phyloP scores from a whole-genome alignment of 805 yeast species.

The Kazachstania bromeliacearum region DNA sequence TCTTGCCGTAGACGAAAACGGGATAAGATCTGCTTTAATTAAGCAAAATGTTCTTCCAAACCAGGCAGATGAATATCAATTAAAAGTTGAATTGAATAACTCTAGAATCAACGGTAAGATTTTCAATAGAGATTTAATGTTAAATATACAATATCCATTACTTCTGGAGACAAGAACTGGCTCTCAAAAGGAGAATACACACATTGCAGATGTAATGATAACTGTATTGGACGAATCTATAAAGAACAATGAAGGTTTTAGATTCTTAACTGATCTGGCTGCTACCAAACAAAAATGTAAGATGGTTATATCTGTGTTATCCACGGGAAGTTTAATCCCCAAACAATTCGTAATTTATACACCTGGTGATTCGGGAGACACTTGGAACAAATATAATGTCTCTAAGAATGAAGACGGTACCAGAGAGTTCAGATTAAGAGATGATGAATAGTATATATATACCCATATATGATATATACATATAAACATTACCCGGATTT shows the following conservation, averaged over 20 bases:
- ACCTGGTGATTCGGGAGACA: conserved; percentile 14
- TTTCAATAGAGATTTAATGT: conserved; percentile 6
- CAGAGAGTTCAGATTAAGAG: conserved; percentile 17
- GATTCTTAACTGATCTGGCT: conserved; percentile 4
- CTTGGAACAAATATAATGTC: conserved; percentile 11
- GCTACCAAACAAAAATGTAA: conserved; percentile 8
- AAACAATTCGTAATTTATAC: conserved; percentile 15
- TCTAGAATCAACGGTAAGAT: neutral
- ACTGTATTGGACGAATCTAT: conserved; percentile 10
- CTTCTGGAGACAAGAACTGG: conserved; percentile 1
- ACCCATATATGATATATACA: neutral
- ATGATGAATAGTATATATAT: too few species aligned
- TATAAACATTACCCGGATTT: too few species aligned
- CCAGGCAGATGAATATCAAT: neutral
- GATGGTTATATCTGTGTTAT: conserved; percentile 15
- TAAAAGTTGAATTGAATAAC: neutral
- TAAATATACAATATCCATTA: conserved; percentile 14
- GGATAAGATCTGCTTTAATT: conserved; percentile 10
- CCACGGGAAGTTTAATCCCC: conserved; percentile 9
- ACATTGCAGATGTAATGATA: conserved; percentile 13
- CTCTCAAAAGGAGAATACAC: conserved; percentile 6
- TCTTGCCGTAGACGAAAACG: conserved; percentile 15
- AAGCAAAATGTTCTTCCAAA: neutral
- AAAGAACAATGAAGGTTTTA: conserved; percentile 3
- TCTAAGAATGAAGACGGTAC: conserved; percentile 12